These are phyloP conservation scores for Nakazawaea holstii DNA, from an alignment of 805 yeast genomes.

Conservation along the genomic window DNA sequence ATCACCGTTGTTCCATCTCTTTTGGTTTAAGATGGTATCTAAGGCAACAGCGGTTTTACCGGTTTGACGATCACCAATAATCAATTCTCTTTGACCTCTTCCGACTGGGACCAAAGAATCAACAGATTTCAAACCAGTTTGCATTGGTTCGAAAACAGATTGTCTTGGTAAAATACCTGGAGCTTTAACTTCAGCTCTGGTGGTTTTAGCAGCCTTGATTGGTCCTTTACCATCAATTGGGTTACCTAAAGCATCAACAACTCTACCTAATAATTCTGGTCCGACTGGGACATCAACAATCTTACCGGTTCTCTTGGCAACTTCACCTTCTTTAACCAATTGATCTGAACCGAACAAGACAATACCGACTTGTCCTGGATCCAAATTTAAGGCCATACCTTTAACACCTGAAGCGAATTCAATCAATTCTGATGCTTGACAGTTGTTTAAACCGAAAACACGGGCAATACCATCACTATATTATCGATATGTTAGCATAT, in stretches of 20 bases:
- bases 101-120: constrained; percentile 99
- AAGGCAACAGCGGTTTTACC: constrained; percentile 99
- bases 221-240: constrained; percentile 99
- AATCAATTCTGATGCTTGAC: constrained; percentile 99
- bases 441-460: constrained; percentile 98
- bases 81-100: constrained; percentile 99
- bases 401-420: constrained; percentile 99
- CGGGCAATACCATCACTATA: constrained; percentile 99
- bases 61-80: constrained; percentile 99
- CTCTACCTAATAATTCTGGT: constrained; percentile 97
- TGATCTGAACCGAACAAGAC: constrained; percentile 99
- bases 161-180: constrained; percentile 99
- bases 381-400: constrained; percentile 99
- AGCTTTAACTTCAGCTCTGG: constrained; percentile 98
- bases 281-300: constrained; percentile 99
- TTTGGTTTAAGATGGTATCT: constrained; percentile 97
- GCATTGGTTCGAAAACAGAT: constrained; percentile 98
- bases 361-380: constrained; percentile 99
- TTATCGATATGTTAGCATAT: background rate
- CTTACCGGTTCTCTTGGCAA: constrained; percentile 99
- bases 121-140: constrained; percentile 98
- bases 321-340: constrained; percentile 97
- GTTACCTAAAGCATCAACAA: constrained; percentile 98
- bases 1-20: constrained; percentile 93
- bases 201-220: constrained; percentile 71